Evolutionary conservation across 2,329 filamentous ascomycete genomes (phyloP).

Genomic region (Talaromyces sp.): DNA sequence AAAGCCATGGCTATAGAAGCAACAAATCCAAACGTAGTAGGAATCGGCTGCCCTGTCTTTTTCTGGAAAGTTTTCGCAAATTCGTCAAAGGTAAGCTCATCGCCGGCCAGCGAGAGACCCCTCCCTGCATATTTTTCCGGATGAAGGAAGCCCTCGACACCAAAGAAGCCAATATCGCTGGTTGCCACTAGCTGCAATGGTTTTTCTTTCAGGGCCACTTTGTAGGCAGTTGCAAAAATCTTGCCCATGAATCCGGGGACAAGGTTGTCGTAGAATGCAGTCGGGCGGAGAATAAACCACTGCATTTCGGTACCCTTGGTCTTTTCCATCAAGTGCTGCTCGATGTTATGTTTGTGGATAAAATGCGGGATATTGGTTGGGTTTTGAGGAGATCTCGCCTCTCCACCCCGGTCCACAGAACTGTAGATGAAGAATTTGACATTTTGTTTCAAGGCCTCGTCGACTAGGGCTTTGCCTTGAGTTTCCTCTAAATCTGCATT

Average conservation of each 20-base stretch:
- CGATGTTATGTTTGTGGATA: slow-evolving; percentile 55
- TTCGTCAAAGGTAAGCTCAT: slow-evolving; percentile 45
- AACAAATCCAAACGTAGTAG: slow-evolving; percentile 37
- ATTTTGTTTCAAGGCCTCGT: slow-evolving; percentile 49
- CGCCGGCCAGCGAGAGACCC: slow-evolving; percentile 47
- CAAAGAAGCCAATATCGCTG: slow-evolving; percentile 49
- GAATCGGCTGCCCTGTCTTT: slow-evolving; percentile 39
- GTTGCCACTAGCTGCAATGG: slow-evolving; percentile 38
- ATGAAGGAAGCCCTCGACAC: slow-evolving; percentile 43
- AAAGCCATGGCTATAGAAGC: slow-evolving; percentile 34
- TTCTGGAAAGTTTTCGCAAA: slow-evolving; percentile 42
- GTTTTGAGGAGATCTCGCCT: slow-evolving; percentile 41
- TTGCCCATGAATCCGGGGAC: slow-evolving; percentile 42
- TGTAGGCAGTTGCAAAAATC: slow-evolving; percentile 41
- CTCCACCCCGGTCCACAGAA: slow-evolving; percentile 58
- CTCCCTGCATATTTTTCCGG: slow-evolving; percentile 40
- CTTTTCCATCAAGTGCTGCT: slow-evolving; percentile 52
- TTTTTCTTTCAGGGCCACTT: slow-evolving; percentile 36
- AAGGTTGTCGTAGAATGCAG: slow-evolving; percentile 58
- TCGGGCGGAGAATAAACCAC: slow-evolving; percentile 58
- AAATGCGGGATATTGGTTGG: slow-evolving; percentile 58
- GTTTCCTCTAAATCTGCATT: slow-evolving; percentile 34
- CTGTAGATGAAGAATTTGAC: slow-evolving; percentile 60
- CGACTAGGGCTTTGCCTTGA: slow-evolving; percentile 55
- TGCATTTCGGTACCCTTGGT: slow-evolving; percentile 43